Percentiles rank a stretch among this genome's conserved stretches.
Evolutionary conservation across 2,329 filamentous ascomycete genomes (phyloP).

Genomic region (Cryphonectria radicalis): DNA sequence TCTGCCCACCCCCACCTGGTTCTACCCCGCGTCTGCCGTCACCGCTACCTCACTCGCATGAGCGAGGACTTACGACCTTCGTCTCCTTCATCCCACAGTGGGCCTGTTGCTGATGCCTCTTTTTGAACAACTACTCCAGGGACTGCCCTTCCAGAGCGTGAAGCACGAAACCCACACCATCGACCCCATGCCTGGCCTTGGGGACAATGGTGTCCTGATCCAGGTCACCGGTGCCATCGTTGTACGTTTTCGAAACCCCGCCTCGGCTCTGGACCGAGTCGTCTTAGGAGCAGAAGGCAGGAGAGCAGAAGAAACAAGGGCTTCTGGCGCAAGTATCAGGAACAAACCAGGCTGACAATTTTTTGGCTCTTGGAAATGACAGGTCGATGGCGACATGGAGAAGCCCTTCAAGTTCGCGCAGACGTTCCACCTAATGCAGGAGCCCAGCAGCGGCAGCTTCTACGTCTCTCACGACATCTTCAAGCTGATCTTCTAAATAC

Average conservation of each 20-base stretch:
- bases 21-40: not conserved
- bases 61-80: no score
- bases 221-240: conserved; percentile 62
- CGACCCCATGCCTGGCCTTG: conserved; percentile 69
- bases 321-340: not conserved
- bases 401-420: conserved; percentile 75
- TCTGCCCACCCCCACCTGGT: conserved; percentile 34
- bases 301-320: not conserved
- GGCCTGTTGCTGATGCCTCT: conserved; percentile 12
- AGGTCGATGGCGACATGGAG: conserved; percentile 67
- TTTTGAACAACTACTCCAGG: conserved; percentile 39
- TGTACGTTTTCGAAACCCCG: conserved; percentile 16
- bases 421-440: conserved; percentile 68
- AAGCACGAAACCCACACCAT: conserved; percentile 67
- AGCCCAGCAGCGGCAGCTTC: conserved; percentile 59
- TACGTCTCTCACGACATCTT: conserved; percentile 78
- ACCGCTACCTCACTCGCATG: not conserved
- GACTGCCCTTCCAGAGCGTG: conserved; percentile 71
- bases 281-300: not conserved
- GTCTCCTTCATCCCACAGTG: not conserved
- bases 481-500: conserved; percentile 63
- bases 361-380: conserved; percentile 45
- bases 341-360: conserved; percentile 8
- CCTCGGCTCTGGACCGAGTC: no score
- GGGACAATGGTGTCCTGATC: conserved; percentile 64